Conservation (phyloP, 2,329 filamentous ascomycete species). For the Hymenoscyphus scutula region DNA sequence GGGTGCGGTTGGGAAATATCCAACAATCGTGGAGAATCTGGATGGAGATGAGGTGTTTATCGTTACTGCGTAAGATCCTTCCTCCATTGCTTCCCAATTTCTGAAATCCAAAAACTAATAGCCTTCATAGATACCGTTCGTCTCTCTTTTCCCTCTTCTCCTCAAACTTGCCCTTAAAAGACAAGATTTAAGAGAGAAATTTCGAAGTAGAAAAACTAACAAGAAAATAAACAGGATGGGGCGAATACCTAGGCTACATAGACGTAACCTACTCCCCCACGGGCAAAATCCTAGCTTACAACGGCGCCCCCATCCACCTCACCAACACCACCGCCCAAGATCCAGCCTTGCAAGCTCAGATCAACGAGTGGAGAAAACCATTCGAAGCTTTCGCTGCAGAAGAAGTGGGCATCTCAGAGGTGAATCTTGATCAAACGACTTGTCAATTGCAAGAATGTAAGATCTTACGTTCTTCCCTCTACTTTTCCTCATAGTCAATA, state of each 20-base stretch:
- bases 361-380: slow-evolving; percentile 56
- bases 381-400: slow-evolving; percentile 60
- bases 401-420: slow-evolving; percentile 53
- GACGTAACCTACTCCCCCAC: slow-evolving; percentile 60
- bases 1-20: slow-evolving; percentile 59
- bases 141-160: not conserved
- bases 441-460: slow-evolving; percentile 61
- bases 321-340: slow-evolving; percentile 61
- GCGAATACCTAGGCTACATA: slow-evolving; percentile 66
- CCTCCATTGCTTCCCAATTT: no score
- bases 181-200: no score
- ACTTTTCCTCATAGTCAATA: not conserved
- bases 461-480: slow-evolving; percentile 11
- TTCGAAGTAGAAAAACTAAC: no score
- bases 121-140: not conserved
- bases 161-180: not conserved
- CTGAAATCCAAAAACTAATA: not conserved
- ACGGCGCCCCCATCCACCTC: slow-evolving; percentile 62
- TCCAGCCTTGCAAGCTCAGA: slow-evolving; percentile 52
- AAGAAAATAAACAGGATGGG: slow-evolving; percentile 49
- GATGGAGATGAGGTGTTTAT: slow-evolving; percentile 61
- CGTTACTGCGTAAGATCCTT: slow-evolving; percentile 58
- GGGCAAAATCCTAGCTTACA: slow-evolving; percentile 61
- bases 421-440: slow-evolving; percentile 56
- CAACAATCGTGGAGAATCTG: slow-evolving; percentile 58